Evolutionary conservation across 495 filamentous ascomycete species (phyloP), one percentile per base, ranked within the genome.

Genomic region (Talaromyces ruber): DNA sequence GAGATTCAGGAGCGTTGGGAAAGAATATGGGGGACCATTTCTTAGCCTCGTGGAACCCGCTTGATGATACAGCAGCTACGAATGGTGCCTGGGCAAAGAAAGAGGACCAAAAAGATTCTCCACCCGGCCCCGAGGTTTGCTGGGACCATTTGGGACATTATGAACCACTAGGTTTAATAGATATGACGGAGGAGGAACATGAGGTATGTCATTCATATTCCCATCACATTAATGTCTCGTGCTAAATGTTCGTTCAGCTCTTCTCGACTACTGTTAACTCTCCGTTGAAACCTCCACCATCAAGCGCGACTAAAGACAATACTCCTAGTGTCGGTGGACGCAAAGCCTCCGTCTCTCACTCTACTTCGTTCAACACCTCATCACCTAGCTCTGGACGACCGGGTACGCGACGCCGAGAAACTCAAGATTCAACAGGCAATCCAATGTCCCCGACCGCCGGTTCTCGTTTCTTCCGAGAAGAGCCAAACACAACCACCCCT

Each of bases 211-310:
- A 60, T 68, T 52, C 64, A 56, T 21, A 59, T 57, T 55, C 52
- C 58, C 62, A 57, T 57, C 52, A 24, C 14, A 24, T 59, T 26
- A 16, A 9, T 9, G 25, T 29, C 12, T 58, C 30, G 50, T 69
- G 59, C 68, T 72, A 66, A 75, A 55, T 45, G 7, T 47, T 50
- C 56, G 56, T 59, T 29, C 65, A 92, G 85, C 76, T 89, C 58
- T 97, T 98, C 73, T 74, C 87, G 30, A 81, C 82, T 47, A 93
- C 93, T 54, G 90, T 98, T 66, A 98, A 98, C 71, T 97, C 94
- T 14, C 86, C 91, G 24, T 76, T 97, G 50, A 98, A 97, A 73
- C 89, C 89, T 14, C 91, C 89, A 6, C 84, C 84, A 47, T 89
- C 88, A 65, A 85, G 80, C 62, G 71, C 78, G 54, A 84, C 81